Conservation (phyloP, 352 stramenopile genomes). For the Pythium plurisporium region DNA sequence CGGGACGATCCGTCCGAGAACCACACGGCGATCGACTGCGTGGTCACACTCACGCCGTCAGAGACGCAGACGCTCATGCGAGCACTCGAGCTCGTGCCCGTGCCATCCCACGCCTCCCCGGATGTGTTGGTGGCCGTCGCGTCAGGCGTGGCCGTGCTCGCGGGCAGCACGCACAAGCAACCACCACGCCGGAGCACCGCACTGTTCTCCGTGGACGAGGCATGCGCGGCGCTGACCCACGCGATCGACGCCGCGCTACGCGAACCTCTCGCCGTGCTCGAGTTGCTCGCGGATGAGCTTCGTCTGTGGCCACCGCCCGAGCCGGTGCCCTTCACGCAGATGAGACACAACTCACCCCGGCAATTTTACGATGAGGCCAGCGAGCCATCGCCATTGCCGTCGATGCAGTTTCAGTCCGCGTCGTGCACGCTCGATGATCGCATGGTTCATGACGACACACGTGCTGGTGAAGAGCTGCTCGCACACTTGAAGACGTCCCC, state of each 20-base stretch:
- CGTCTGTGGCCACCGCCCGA: not conserved
- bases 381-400: too few relatives aligned
- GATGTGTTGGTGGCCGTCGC: conserved; percentile 49
- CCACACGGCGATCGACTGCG: conserved; percentile 34
- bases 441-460: conserved; percentile 8
- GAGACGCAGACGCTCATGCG: conserved; percentile 49
- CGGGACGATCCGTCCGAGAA: conserved; percentile 10
- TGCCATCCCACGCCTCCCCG: conserved; percentile 36
- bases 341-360: too few relatives aligned
- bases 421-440: too few relatives aligned
- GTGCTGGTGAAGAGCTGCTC: conserved; percentile 21
- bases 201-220: conserved; percentile 42
- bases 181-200: conserved; percentile 34
- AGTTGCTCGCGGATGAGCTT: conserved; percentile 13
- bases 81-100: conserved; percentile 47
- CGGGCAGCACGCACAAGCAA: conserved; percentile 33
- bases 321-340: too few relatives aligned
- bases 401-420: too few relatives aligned
- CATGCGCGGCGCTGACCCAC: conserved; percentile 8
- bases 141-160: conserved; percentile 52
- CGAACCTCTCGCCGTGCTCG: conserved; percentile 10
- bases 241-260: conserved; percentile 11
- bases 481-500: conserved; percentile 19
- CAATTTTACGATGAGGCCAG: too few relatives aligned
- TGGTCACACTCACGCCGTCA: conserved; percentile 43